Percentiles rank a stretch among this genome's conserved stretches.
These are phyloP conservation scores for Penicillium occitanis DNA, from an alignment of 2,329 filamentous ascomycete species.

Conservation along the genomic window DNA sequence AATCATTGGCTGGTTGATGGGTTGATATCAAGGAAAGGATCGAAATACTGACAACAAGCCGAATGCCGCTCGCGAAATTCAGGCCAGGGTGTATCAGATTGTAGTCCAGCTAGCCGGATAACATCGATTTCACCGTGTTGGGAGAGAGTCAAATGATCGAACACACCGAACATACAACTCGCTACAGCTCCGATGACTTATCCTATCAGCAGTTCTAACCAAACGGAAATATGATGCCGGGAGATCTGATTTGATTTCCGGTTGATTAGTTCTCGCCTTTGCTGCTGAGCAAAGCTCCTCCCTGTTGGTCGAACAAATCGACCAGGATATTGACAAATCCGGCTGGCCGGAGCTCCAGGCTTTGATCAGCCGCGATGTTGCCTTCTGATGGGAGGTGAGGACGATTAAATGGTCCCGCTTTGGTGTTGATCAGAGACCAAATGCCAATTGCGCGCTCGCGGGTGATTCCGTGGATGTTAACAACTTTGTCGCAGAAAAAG, in stretches of 20 bases:
- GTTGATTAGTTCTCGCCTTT: background rate
- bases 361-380: background rate
- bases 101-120: background rate
- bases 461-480: background rate
- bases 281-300: background rate
- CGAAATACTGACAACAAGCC: slow-evolving; percentile 9
- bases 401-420: background rate
- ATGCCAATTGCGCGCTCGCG: background rate
- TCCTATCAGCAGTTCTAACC: slow-evolving; percentile 6
- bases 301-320: background rate
- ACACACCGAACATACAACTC: background rate
- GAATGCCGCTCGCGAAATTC: background rate
- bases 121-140: slow-evolving; percentile 1
- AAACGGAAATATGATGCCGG: background rate
- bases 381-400: background rate
- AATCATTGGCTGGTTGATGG: background rate
- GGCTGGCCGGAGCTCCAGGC: background rate
- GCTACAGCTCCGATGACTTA: background rate
- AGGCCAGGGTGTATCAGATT: background rate
- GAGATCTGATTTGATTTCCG: slow-evolving; percentile 1
- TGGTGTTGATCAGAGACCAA: background rate
- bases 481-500: background rate
- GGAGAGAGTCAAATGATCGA: background rate
- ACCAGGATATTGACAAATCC: background rate
- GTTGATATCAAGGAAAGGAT: slow-evolving; percentile 12